phyloP scores from a whole-genome alignment of 257 asterid species.

The Plantago ovata region DNA sequence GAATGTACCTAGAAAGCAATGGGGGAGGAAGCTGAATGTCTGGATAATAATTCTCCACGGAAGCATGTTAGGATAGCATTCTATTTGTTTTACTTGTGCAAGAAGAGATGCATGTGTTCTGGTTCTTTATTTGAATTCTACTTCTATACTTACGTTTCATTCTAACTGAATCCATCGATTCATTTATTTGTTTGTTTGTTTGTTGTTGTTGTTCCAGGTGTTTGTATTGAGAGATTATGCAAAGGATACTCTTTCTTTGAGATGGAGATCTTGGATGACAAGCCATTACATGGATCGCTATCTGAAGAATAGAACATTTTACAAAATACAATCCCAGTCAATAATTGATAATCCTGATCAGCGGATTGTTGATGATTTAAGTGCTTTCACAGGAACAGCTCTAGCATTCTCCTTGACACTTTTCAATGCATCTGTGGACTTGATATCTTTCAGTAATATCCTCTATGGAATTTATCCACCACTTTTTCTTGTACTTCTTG shows the following conservation, averaged over 20 bases:
- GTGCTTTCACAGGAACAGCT: constrained; percentile 89
- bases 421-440: constrained; percentile 83
- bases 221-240: constrained; percentile 93
- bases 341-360: constrained; percentile 92
- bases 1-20: neutral
- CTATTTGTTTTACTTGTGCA: constrained; percentile 7
- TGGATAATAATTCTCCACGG: neutral
- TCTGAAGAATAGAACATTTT: constrained; percentile 69
- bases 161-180: constrained; percentile 1
- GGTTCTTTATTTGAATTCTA: constrained; percentile 7
- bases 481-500: constrained; percentile 72
- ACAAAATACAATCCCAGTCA: constrained; percentile 83
- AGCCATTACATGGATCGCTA: constrained; percentile 82
- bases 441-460: constrained; percentile 90
- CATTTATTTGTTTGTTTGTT: neutral
- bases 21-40: neutral
- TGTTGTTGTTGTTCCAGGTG: constrained; percentile 41
- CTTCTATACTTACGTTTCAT: neutral
- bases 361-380: constrained; percentile 88
- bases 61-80: neutral
- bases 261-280: constrained; percentile 99
- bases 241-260: constrained; percentile 76
- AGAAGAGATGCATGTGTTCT: neutral
- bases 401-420: constrained; percentile 77
- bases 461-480: constrained; percentile 90